Evolutionary conservation across 1,284 basidiomycete genomes (phyloP), one percentile per base, ranked within the genome.

Genomic region (Crocinoboletus sp.): DNA sequence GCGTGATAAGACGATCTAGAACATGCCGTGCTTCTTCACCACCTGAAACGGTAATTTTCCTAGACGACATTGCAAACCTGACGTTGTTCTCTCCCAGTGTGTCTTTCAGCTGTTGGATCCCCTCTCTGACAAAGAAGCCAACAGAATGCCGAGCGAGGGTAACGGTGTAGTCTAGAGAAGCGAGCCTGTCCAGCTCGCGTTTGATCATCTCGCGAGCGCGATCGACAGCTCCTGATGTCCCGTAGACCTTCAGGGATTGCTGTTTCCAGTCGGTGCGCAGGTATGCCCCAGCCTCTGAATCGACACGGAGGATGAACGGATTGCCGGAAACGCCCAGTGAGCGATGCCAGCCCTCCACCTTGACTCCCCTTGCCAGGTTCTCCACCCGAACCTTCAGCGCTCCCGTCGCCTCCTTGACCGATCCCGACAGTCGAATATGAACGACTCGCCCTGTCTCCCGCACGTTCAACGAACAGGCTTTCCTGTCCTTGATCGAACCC

Each of bases 321-420:
- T 58, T 66, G 5, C 60, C 64, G 2, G 54, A 33, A 6, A 46
- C 0, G 2, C 50, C 33, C 40, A 79, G 65, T 0, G 66, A 66
- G 13, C 65, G 58, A 57, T 80, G 74, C 77, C 78, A 80, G 8
- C 63, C 65, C 2, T 67, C 57, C 4, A 79, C 60, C 27, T 61
- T 70, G 34, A 74, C 70, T 5, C 80, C 78, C n/a, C 65, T 65
- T 3, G 69, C 70, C 19, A 82, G 53, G 38, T 62, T 72, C 57
- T 81, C 78, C 0, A 78, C 73, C 38, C 77, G 64, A n/a, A 81
- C 78, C 57, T 80, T 82, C 45, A 81, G 52, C 5, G 71, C 66
- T 2, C 79, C 79, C 2, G 73, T 68, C 1, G 69, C 69, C 50
- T 74, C 71, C 59, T 73, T 73, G 67, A 36, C 65, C 28, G 44